A percentile compares a stretch with the other conserved stretches of the same genome.
Conservation (phyloP, 805 yeast species). For the Priceomyces melissophilus region DNA sequence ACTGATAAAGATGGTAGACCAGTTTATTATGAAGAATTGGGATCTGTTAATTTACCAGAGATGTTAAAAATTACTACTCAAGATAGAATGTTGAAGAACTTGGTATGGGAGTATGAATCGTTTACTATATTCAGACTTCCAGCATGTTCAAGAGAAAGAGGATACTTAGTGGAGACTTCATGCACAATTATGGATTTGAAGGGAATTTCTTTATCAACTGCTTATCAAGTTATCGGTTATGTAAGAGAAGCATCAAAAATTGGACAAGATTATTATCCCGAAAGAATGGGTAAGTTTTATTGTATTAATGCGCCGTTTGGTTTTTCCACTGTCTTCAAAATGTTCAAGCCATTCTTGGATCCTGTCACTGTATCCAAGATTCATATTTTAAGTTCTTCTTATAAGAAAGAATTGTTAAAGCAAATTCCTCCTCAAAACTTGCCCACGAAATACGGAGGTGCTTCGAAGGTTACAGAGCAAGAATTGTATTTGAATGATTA, state of each 20-base stretch:
- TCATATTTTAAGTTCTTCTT: conserved; percentile 76
- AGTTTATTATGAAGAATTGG: conserved; percentile 89
- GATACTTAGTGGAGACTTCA: conserved; percentile 83
- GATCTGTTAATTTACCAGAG: conserved; percentile 82
- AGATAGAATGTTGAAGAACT: conserved; percentile 92
- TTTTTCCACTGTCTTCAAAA: conserved; percentile 86
- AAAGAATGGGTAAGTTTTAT: conserved; percentile 98
- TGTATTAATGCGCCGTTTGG: conserved; percentile 97
- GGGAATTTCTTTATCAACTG: conserved; percentile 83
- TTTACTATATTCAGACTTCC: conserved; percentile 83
- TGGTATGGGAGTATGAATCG: conserved; percentile 97
- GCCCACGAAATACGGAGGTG: conserved; percentile 89
- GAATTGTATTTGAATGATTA: conserved; percentile 84
- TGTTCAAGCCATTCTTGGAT: conserved; percentile 91
- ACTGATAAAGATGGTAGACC: conserved; percentile 98
- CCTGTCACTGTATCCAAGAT: conserved; percentile 97
- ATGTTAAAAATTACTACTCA: conserved; percentile 92
- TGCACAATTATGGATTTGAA: conserved; percentile 95
- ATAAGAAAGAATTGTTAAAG: conserved; percentile 77
- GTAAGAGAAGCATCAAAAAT: conserved; percentile 90
- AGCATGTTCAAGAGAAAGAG: conserved; percentile 85
- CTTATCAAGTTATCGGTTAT: conserved; percentile 80
- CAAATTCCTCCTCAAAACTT: conserved; percentile 93
- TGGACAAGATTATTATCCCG: conserved; percentile 97
- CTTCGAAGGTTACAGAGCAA: conserved; percentile 63